phyloP scores from a whole-genome alignment of 169 alveolate species.

The Cytauxzoon felis region DNA sequence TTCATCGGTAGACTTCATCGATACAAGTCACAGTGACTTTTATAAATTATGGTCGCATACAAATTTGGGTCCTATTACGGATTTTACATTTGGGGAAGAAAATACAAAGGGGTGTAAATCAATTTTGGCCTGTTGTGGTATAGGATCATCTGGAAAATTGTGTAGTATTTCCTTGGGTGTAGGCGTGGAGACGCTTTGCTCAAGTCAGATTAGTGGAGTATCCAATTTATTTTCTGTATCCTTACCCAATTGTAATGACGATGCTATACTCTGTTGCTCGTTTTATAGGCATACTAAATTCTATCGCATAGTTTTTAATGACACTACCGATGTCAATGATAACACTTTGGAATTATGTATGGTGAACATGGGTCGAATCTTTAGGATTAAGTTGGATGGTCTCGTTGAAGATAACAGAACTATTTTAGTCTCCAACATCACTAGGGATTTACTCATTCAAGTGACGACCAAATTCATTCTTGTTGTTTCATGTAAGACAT shows the following conservation, averaged over 20 bases:
- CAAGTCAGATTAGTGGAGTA: slow-evolving; percentile 22
- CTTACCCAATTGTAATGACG: neutral
- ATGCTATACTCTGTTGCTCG: slow-evolving; percentile 20
- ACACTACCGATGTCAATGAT: neutral
- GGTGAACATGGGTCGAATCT: slow-evolving; percentile 3
- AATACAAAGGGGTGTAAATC: slow-evolving; percentile 11
- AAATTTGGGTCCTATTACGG: slow-evolving; percentile 55
- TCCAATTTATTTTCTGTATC: slow-evolving; percentile 6
- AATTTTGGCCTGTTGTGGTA: slow-evolving; percentile 58
- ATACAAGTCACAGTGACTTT: neutral
- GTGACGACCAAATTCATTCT: slow-evolving; percentile 12
- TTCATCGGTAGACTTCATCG: neutral
- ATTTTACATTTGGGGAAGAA: slow-evolving; percentile 44
- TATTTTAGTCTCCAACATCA: neutral
- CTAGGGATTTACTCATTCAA: slow-evolving; percentile 5
- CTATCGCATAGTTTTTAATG: slow-evolving; percentile 7
- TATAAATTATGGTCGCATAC: slow-evolving; percentile 47
- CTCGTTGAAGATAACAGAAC: slow-evolving; percentile 3
- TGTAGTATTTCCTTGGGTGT: slow-evolving; percentile 46
- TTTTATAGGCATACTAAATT: slow-evolving; percentile 37
- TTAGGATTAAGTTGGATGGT: neutral
- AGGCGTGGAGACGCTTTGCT: slow-evolving; percentile 12
- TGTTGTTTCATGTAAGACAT: neutral
- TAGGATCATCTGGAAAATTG: slow-evolving; percentile 42
- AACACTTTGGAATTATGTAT: neutral